Evolutionary conservation across 2,329 filamentous ascomycete genomes (phyloP), one percentile per base, ranked within the genome.

Genomic region (Pyricularia sp.): DNA sequence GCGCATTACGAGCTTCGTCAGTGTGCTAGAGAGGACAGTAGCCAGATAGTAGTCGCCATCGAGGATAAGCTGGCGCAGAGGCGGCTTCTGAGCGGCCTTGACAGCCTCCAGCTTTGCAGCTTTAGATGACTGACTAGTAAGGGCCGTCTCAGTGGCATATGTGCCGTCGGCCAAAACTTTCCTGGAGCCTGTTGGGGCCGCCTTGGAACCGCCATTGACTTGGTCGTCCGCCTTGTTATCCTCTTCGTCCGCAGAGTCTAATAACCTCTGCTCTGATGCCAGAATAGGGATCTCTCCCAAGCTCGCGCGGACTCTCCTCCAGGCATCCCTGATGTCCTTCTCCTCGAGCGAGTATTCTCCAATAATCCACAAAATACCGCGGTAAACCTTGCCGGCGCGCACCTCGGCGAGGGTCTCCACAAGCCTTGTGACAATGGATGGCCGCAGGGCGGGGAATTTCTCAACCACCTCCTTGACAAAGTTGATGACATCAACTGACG

Each of bases 401-500:
- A 99, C 95, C 79, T 99, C 95, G 74, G 90, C 90, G 64, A 99
- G 84, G 1, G 95, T 98, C 17, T 92, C 91, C 7, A 98, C 94
- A 20, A 99, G 84, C 70, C 94, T 91, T 75, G 91, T 88, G 7
- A 98, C 90, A 73, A 99, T 98, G 0, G 92, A 91, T 42, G 90
- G 88, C 70, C 95, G 90, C 69, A 99, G 86, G 74, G 92, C 89
- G 9, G 95, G 95, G 83, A 98, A 99, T 76, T 97, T 97, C 81
- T 99, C 95, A 7, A 98, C 94, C 3, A 99, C 95, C 78, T 99
- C 95, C 81, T 99, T 99, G 72, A 99, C 94, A 77, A 99, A 99
- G 69, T 93, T 94, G 76, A 99, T 98, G 68, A 99, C 94, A 79
- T 99, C 95, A 33, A 99, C 92, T 0, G 95, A 95, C 1, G 94